A percentile compares a stretch with the other conserved stretches of the same genome.
phyloP scores from a whole-genome alignment of 208 protist species.

The Trypanosoma cruzi region DNA sequence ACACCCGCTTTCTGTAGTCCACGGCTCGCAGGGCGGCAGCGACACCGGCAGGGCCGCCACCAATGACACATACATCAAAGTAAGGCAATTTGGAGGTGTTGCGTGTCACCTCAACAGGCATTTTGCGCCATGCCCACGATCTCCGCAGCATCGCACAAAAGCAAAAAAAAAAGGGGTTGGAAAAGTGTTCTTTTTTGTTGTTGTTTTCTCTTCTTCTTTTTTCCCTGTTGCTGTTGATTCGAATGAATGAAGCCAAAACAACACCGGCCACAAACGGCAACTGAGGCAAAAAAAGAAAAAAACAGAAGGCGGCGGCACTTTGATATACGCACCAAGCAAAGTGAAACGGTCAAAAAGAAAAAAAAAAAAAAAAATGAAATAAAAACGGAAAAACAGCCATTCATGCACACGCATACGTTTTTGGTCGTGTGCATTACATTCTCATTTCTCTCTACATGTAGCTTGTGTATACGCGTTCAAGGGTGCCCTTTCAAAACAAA shows the following conservation, averaged over 20 bases:
- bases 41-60: constrained; percentile 62
- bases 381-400: too few relatives aligned
- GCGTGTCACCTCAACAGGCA: constrained; percentile 48
- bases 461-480: too few relatives aligned
- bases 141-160: constrained; percentile 30
- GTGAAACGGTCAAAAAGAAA: too few relatives aligned
- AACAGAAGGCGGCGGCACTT: too few relatives aligned
- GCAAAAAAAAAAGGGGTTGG: neutral
- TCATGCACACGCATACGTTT: too few relatives aligned
- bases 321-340: too few relatives aligned
- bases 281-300: neutral
- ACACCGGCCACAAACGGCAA: too few relatives aligned
- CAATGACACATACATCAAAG: constrained; percentile 77
- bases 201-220: neutral
- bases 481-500: too few relatives aligned
- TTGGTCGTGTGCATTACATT: too few relatives aligned
- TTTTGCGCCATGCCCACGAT: constrained; percentile 10
- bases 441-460: too few relatives aligned
- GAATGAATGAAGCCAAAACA: too few relatives aligned
- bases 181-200: neutral
- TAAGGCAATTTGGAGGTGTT: constrained; percentile 48
- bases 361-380: too few relatives aligned
- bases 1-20: constrained; percentile 57
- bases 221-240: neutral
- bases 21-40: constrained; percentile 59